These are phyloP conservation scores for Wickerhamiella infanticola DNA, from an alignment of 1,139 yeast genomes.

Conservation along the genomic window DNA sequence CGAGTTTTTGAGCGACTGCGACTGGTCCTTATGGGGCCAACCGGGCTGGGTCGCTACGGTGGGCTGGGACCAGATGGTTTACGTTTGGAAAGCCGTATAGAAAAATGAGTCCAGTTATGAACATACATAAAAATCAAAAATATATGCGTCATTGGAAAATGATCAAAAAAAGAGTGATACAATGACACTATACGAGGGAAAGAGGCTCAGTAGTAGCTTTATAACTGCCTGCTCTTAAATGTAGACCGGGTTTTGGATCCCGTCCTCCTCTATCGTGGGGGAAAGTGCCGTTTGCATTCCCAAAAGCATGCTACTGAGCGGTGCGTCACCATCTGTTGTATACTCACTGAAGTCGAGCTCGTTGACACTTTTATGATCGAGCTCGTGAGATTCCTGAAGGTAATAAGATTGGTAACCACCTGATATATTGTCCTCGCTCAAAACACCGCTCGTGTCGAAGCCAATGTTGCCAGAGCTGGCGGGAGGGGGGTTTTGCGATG, in stretches of 20 bases:
- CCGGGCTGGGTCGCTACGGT: conserved; percentile 93
- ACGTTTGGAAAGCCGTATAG: conserved; percentile 50
- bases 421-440: background rate
- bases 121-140: background rate
- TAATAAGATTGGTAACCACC: background rate
- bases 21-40: conserved; percentile 92
- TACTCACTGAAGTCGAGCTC: background rate
- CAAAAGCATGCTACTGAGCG: background rate
- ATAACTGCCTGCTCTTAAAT: background rate
- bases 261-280: background rate
- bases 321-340: background rate
- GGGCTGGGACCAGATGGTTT: conserved; percentile 94
- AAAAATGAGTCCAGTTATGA: background rate
- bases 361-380: background rate
- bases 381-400: background rate
- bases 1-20: conserved; percentile 90
- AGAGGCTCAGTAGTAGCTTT: background rate
- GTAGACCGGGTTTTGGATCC: background rate
- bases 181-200: background rate
- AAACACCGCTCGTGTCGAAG: background rate
- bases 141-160: background rate
- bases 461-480: background rate
- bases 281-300: background rate
- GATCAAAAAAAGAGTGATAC: background rate
- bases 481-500: background rate